Percentiles rank a stretch among this genome's conserved stretches.
Evolutionary conservation across 108 stramenopile species (phyloP).

Genomic region (Fragilaria radians): DNA sequence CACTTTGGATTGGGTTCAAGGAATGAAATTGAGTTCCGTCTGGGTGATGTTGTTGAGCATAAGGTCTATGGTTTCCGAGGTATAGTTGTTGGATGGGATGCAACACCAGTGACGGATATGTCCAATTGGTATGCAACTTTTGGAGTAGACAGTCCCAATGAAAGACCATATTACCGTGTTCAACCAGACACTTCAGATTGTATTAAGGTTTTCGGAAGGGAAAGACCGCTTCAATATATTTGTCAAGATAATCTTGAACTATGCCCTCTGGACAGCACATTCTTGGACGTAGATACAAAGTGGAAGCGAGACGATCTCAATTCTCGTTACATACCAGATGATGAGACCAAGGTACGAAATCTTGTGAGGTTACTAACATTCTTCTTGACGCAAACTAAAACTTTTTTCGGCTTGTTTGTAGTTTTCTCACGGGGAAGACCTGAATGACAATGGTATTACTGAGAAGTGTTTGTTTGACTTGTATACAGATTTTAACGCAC

Average conservation of each 20-base stretch:
- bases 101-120: too few relatives aligned
- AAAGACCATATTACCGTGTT: slow-evolving; percentile 74
- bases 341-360: too few relatives aligned
- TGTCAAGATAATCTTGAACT: slow-evolving; percentile 68
- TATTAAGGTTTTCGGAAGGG: too few relatives aligned
- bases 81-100: slow-evolving; percentile 66
- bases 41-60: slow-evolving; percentile 68
- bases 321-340: slow-evolving; percentile 34
- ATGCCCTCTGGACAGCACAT: slow-evolving; percentile 26
- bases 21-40: too few relatives aligned
- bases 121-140: too few relatives aligned
- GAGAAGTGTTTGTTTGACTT: not conserved
- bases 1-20: too few relatives aligned
- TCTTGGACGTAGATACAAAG: slow-evolving; percentile 52
- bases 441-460: not conserved
- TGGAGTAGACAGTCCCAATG: slow-evolving; percentile 51
- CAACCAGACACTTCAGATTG: slow-evolving; percentile 61
- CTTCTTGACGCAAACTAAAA: too few relatives aligned
- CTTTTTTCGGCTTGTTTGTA: too few relatives aligned
- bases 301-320: slow-evolving; percentile 36
- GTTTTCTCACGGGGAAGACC: not conserved
- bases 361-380: too few relatives aligned
- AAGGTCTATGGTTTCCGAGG: slow-evolving; percentile 72
- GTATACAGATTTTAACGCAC: not conserved
- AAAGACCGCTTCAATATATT: slow-evolving; percentile 69